phyloP scores from a whole-genome alignment of 768 basidiomycete species.

The Tricholoma sp. region DNA sequence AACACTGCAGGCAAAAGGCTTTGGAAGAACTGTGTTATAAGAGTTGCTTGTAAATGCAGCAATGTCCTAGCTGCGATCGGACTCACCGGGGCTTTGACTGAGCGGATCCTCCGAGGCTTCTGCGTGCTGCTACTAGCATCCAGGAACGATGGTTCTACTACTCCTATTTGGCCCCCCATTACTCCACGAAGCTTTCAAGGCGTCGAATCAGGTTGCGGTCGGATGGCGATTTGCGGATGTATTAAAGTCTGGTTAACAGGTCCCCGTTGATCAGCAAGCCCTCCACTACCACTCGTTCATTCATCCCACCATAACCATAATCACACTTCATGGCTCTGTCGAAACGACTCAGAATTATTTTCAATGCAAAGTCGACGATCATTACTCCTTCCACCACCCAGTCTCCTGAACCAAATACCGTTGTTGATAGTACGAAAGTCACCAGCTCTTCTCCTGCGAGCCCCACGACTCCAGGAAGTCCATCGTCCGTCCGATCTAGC shows the following conservation, averaged over 20 bases:
- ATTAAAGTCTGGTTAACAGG: neutral
- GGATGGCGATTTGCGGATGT: neutral
- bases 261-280: neutral
- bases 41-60: too few relatives aligned
- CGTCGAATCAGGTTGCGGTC: neutral
- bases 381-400: neutral
- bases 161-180: neutral
- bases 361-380: neutral
- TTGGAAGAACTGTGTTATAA: too few relatives aligned
- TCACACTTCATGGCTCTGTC: neutral
- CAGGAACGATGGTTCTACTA: neutral
- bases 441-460: neutral
- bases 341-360: neutral
- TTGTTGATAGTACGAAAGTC: neutral
- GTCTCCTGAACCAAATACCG: neutral
- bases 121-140: too few relatives aligned
- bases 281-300: neutral
- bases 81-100: too few relatives aligned
- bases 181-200: neutral
- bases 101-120: too few relatives aligned
- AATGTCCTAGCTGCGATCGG: too few relatives aligned
- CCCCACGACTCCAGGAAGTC: neutral
- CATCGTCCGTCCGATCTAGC: neutral
- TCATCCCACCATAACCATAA: too few relatives aligned
- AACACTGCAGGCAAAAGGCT: too few relatives aligned